Evolutionary conservation across 768 basidiomycete genomes (phyloP).

Genomic region (Pleurotus platypus): DNA sequence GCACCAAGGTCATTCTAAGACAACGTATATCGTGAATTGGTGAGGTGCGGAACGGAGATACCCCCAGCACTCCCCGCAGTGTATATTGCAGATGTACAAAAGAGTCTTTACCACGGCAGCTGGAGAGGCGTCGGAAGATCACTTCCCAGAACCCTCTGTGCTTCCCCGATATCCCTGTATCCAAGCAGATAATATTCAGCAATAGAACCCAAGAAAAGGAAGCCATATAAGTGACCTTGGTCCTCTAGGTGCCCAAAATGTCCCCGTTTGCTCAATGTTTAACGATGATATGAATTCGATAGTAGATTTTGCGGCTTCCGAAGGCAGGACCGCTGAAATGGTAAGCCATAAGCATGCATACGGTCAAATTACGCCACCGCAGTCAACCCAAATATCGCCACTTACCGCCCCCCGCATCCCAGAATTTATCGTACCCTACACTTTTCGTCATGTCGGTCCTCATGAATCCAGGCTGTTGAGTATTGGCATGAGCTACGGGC

Average conservation of each 20-base stretch:
- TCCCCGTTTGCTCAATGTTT: slow-evolving; percentile 30
- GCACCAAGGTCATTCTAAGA: too few relatives aligned
- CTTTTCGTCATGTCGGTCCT: slow-evolving; percentile 42
- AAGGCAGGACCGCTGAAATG: slow-evolving; percentile 37
- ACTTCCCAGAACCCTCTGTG: slow-evolving; percentile 35
- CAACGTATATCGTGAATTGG: too few relatives aligned
- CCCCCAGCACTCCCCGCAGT: too few relatives aligned
- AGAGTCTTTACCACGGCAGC: slow-evolving; percentile 32
- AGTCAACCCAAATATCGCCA: not conserved
- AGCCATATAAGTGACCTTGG: slow-evolving; percentile 22
- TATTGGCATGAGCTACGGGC: too few relatives aligned
- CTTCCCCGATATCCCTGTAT: slow-evolving; percentile 40
- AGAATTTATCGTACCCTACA: slow-evolving; percentile 41
- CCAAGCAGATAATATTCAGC: not conserved
- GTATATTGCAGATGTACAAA: too few relatives aligned
- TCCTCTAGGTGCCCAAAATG: slow-evolving; percentile 45
- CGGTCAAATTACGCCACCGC: not conserved
- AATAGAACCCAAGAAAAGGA: not conserved
- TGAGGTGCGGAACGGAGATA: too few relatives aligned
- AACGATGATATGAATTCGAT: slow-evolving; percentile 32
- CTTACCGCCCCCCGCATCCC: slow-evolving; percentile 40
- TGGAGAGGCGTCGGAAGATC: slow-evolving; percentile 34
- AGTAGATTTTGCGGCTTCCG: slow-evolving; percentile 34
- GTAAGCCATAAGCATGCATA: not conserved
- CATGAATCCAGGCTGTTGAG: slow-evolving; percentile 43